Percentiles rank a stretch among this genome's conserved stretches.
Conservation (phyloP, 306 rosid species). For the Astragalus glycyphyllos region DNA sequence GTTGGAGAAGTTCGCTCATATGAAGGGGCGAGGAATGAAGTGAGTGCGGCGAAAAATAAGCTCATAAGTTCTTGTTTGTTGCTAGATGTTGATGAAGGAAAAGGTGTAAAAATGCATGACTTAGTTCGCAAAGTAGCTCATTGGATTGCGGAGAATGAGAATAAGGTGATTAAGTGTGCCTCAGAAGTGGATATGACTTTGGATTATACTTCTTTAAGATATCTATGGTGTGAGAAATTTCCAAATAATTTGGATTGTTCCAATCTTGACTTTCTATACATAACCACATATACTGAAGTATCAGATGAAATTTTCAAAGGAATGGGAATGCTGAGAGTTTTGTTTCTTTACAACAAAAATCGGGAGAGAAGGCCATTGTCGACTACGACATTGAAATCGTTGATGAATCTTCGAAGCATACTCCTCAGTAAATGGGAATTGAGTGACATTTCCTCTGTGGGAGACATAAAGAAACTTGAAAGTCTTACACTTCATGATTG, state of each 20-base stretch:
- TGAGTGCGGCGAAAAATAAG: constrained; percentile 20
- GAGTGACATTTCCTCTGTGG: constrained; percentile 9
- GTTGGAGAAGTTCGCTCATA: constrained; percentile 34
- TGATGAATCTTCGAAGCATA: constrained; percentile 9
- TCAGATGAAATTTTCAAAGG: constrained; percentile 30
- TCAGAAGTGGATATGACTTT: background rate
- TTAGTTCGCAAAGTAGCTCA: constrained; percentile 27
- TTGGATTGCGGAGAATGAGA: background rate
- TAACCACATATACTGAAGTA: background rate
- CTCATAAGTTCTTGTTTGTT: constrained; percentile 37
- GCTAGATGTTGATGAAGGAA: background rate
- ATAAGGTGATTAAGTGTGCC: background rate
- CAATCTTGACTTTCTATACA: constrained; percentile 25
- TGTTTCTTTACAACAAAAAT: constrained; percentile 26
- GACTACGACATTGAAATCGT: background rate
- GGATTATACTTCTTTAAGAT: constrained; percentile 6
- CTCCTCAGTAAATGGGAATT: constrained; percentile 6
- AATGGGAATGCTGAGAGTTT: constrained; percentile 25
- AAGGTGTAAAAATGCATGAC: constrained; percentile 29
- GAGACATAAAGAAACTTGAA: constrained; percentile 33
- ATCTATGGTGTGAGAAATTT: constrained; percentile 31
- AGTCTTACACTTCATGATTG: background rate
- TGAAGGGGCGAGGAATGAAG: constrained; percentile 33
- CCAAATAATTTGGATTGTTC: constrained; percentile 14
- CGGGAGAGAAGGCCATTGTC: constrained; percentile 18